phyloP scores from a whole-genome alignment of 805 yeast species.

The Nakazawaea peltata region DNA sequence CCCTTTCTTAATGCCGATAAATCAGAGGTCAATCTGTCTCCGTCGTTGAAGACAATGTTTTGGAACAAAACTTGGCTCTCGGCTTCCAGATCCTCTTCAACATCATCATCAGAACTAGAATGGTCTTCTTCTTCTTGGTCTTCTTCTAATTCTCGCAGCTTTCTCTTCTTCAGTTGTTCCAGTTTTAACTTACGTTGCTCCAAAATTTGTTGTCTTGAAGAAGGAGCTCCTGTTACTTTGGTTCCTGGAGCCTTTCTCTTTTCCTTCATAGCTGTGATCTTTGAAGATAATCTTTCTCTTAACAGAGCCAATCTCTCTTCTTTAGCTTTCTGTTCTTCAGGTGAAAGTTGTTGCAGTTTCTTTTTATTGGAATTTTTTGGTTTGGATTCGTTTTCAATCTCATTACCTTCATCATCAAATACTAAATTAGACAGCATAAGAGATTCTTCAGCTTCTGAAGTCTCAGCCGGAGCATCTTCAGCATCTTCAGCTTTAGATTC shows the following conservation, averaged over 20 bases:
- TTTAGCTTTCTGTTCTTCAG: constrained; percentile 42
- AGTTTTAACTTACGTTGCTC: constrained; percentile 51
- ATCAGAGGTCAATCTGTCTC: constrained; percentile 72
- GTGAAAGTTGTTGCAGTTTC: constrained; percentile 25
- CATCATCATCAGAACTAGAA: constrained; percentile 27
- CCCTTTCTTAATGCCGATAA: constrained; percentile 46
- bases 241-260: constrained; percentile 92
- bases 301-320: constrained; percentile 56
- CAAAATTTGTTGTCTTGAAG: constrained; percentile 72
- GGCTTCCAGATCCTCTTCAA: constrained; percentile 25
- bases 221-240: constrained; percentile 70
- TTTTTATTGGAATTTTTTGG: constrained; percentile 13
- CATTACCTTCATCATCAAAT: constrained; percentile 71
- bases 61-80: constrained; percentile 56
- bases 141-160: constrained; percentile 17
- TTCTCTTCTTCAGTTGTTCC: constrained; percentile 26
- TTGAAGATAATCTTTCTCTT: constrained; percentile 70
- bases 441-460: no score
- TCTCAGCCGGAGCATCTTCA: constrained; percentile 10
- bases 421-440: constrained; percentile 31
- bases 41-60: constrained; percentile 76
- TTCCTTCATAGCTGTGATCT: constrained; percentile 61
- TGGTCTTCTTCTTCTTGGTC: constrained; percentile 34
- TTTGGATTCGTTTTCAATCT: constrained; percentile 19
- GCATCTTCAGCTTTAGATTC: constrained; percentile 5